phyloP scores from a whole-genome alignment of 2,329 filamentous ascomycete species.

The Xylaria sp. region DNA sequence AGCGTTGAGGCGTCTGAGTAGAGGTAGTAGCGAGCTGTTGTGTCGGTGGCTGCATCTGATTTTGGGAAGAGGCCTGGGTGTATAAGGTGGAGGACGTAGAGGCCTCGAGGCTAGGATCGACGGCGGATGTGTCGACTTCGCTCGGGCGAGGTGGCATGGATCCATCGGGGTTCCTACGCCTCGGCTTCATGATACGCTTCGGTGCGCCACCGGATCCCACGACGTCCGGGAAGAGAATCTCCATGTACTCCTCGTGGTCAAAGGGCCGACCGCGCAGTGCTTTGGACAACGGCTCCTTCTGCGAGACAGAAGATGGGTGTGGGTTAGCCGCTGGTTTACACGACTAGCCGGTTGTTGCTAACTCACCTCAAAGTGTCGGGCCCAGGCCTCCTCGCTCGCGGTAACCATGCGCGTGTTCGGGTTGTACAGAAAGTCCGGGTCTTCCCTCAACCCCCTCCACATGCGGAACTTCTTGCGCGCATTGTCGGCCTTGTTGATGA shows the following conservation, averaged over 20 bases:
- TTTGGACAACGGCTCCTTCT: constrained; percentile 69
- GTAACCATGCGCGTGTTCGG: constrained; percentile 62
- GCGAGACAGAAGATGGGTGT: constrained; percentile 4
- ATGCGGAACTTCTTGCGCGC: constrained; percentile 71
- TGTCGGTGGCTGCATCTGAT: constrained; percentile 36
- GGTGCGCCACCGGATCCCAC: constrained; percentile 69
- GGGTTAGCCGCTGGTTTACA: constrained; percentile 20
- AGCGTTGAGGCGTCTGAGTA: constrained; percentile 47
- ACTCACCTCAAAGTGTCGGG: constrained; percentile 66
- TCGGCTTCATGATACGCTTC: constrained; percentile 68
- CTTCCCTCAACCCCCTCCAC: constrained; percentile 68
- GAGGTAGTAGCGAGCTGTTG: constrained; percentile 43
- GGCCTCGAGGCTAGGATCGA: constrained; percentile 45
- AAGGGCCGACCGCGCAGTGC: constrained; percentile 68
- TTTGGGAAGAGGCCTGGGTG: constrained; percentile 41
- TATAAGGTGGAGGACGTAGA: constrained; percentile 34
- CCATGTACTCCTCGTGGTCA: constrained; percentile 70
- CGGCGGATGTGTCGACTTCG: constrained; percentile 60
- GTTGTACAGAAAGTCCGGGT: constrained; percentile 68
- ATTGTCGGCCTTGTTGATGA: constrained; percentile 73
- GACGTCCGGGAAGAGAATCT: constrained; percentile 69
- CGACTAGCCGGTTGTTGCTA: background rate
- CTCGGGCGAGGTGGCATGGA: constrained; percentile 58
- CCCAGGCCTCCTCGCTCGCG: constrained; percentile 68
- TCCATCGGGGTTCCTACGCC: constrained; percentile 61